Evolutionary conservation across 2,329 filamentous ascomycete species (phyloP).

Genomic region (Alternaria angustiovoidea): DNA sequence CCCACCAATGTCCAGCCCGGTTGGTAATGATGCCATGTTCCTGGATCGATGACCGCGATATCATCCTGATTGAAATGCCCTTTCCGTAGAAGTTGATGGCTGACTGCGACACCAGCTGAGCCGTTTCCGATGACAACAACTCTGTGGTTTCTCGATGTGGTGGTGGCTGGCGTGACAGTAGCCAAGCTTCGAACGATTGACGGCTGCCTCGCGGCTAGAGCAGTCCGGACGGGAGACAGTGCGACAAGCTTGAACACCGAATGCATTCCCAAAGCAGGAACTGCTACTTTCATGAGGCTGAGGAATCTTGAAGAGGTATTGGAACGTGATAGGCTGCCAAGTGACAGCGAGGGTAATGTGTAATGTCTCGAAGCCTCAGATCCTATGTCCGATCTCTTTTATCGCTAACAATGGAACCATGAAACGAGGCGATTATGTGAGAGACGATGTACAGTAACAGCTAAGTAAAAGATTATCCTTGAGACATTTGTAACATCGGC

Average conservation of each 20-base stretch:
- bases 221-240: not conserved
- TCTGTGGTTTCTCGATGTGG: conserved; percentile 61
- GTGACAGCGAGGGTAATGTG: not conserved
- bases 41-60: conserved; percentile 70
- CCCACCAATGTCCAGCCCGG: conserved; percentile 75
- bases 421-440: not conserved
- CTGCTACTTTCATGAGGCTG: not conserved
- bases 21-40: conserved; percentile 71
- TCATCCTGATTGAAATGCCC: conserved; percentile 66
- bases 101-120: conserved; percentile 69
- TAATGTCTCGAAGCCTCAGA: not conserved
- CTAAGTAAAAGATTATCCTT: not conserved
- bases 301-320: not conserved
- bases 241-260: not conserved
- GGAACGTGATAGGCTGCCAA: not conserved
- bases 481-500: not conserved
- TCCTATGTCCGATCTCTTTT: not conserved
- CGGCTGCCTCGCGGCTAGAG: not conserved
- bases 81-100: conserved; percentile 70
- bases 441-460: not conserved
- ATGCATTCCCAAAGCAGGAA: not conserved
- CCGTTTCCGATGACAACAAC: conserved; percentile 73
- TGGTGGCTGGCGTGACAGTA: conserved; percentile 31
- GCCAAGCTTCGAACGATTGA: conserved; percentile 21
- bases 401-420: not conserved